Percentiles rank a stretch among this genome's conserved stretches.
phyloP scores from a whole-genome alignment of 2,329 filamentous ascomycete species.

The Fusarium haematococcum region DNA sequence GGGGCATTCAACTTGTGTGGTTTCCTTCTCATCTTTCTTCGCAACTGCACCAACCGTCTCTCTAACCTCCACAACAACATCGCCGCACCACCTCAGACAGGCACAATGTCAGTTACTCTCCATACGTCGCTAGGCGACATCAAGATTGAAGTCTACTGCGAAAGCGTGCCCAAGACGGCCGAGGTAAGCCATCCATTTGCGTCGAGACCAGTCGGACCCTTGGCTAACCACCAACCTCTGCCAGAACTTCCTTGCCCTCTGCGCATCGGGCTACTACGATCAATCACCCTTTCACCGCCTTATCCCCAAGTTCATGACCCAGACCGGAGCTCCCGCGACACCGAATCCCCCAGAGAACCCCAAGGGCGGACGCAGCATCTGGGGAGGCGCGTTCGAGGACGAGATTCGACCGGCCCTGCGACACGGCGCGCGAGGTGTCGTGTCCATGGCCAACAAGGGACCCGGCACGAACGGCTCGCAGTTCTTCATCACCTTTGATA shows the following conservation, averaged over 20 bases:
- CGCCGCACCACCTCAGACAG: neutral
- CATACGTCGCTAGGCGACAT: conserved; percentile 91
- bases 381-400: conserved; percentile 80
- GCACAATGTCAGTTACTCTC: conserved; percentile 74
- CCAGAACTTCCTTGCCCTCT: conserved; percentile 89
- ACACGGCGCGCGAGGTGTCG: conserved; percentile 75
- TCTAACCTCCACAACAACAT: neutral
- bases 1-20: neutral
- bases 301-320: conserved; percentile 84
- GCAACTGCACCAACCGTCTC: neutral
- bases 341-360: conserved; percentile 66
- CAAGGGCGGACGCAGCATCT: conserved; percentile 80
- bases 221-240: conserved; percentile 17
- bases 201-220: neutral
- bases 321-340: conserved; percentile 75
- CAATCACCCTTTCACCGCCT: conserved; percentile 82
- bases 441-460: conserved; percentile 85
- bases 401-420: conserved; percentile 79
- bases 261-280: conserved; percentile 83
- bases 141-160: conserved; percentile 97
- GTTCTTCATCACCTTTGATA: conserved; percentile 84
- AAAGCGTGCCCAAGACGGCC: conserved; percentile 91
- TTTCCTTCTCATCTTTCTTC: neutral
- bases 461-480: conserved; percentile 80
- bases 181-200: conserved; percentile 65